A percentile compares a stretch with the other conserved stretches of the same genome.
phyloP scores from a whole-genome alignment of 2,329 filamentous ascomycete genomes.

The Aspergillus flavus region DNA sequence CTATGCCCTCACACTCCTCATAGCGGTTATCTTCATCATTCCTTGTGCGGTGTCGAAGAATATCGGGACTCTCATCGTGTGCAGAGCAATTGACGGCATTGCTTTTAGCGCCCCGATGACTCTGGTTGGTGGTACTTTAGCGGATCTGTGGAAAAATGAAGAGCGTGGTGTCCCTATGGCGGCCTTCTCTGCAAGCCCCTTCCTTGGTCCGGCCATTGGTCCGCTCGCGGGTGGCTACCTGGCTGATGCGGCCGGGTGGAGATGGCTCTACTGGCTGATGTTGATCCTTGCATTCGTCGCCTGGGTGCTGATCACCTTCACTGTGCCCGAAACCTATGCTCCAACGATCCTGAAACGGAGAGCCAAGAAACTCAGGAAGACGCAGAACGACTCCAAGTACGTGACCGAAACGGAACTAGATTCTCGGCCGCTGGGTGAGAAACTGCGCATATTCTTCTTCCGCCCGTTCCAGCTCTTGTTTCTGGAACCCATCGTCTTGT shows the following conservation, averaged over 20 bases:
- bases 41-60: conserved; percentile 77
- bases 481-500: conserved; percentile 79
- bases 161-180: conserved; percentile 87
- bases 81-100: conserved; percentile 77
- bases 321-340: conserved; percentile 87
- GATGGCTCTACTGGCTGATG: conserved; percentile 87
- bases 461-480: conserved; percentile 86
- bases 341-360: conserved; percentile 73
- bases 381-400: conserved; percentile 66
- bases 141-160: conserved; percentile 82
- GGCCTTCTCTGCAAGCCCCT: conserved; percentile 79
- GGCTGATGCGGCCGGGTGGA: conserved; percentile 70
- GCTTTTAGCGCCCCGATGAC: conserved; percentile 87
- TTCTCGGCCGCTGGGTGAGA: conserved; percentile 66
- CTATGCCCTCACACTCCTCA: conserved; percentile 67
- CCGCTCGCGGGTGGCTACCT: conserved; percentile 78
- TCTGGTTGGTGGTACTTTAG: conserved; percentile 77
- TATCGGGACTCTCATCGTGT: conserved; percentile 74
- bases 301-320: conserved; percentile 79
- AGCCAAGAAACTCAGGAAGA: conserved; percentile 70
- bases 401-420: conserved; percentile 84
- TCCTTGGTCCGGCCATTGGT: conserved; percentile 77
- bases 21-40: conserved; percentile 78
- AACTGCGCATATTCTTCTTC: conserved; percentile 72
- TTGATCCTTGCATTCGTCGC: conserved; percentile 71